Evolutionary conservation across 2,329 filamentous ascomycete species (phyloP), one percentile per base, ranked within the genome.

Genomic region (Chaetomium globosum): DNA sequence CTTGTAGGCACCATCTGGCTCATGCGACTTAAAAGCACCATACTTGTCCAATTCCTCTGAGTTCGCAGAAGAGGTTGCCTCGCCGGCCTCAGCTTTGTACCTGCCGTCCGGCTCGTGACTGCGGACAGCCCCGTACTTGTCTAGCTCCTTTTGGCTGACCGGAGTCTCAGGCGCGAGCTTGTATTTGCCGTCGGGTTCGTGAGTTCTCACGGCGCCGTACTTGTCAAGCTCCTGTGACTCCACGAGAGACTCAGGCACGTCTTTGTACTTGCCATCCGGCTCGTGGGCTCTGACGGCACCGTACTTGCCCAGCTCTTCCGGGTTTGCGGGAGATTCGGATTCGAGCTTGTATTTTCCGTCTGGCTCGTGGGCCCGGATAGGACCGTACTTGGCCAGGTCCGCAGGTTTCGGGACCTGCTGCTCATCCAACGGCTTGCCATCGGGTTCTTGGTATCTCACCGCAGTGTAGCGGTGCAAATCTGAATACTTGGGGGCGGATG

Each of bases 1-100:
- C 30, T 56, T 67, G 46, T 67, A 67, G 10, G 81, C 73, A 48
- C 58, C 58, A 7, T 60, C 48, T 2, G 58, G 67, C 43, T 69
- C 60, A 21, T 63, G 55, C 4, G 39, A 23, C 7, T 31, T 46
- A n/a, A 66, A 70, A 1, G 73, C 65, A 3, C 52, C 68, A 59
- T 81, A 81, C 49, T 77, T 72, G 63, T 75, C 68, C 56, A 83
- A 71, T 54, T 84, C 81, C 2, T 81, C 74, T 64, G 81, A 79
- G 57, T 58, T 23, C 19, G 23, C 30, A 19, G 53, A 23, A 36
- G 53, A 36, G 5, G 30, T 19, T 3, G 30, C 5, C 28, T 33
- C 28, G 28, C 65, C 62, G 0, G 43, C 8, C 33, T 60, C 54
- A 21, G 30, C 8, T 21, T 58, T 67, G 48, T 66, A 67, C 19